Evolutionary conservation across 352 stramenopile genomes (phyloP).

Genomic region (Globisporangium sylvaticum): DNA sequence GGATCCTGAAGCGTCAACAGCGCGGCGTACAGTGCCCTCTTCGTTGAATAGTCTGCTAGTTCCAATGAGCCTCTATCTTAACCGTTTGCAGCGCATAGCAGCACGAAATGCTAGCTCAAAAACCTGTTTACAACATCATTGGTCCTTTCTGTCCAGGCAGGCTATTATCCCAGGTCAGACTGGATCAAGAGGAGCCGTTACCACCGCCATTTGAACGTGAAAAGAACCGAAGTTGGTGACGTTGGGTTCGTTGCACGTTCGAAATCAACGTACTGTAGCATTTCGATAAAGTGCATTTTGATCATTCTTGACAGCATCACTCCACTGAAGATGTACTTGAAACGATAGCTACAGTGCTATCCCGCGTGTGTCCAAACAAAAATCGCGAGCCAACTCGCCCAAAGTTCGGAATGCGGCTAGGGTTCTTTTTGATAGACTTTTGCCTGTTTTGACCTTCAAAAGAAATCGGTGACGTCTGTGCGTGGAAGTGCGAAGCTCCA

Average conservation of each 20-base stretch:
- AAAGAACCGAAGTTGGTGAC: slow-evolving; percentile 11
- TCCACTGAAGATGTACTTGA: neutral
- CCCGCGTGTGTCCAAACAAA: slow-evolving; percentile 15
- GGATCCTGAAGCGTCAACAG: slow-evolving; percentile 18
- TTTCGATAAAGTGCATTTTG: neutral
- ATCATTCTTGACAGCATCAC: neutral
- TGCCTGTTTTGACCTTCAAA: slow-evolving; percentile 32
- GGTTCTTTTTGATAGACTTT: slow-evolving; percentile 12
- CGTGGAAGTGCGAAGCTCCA: slow-evolving; percentile 27
- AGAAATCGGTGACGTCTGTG: slow-evolving; percentile 40
- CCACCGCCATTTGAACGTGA: slow-evolving; percentile 8
- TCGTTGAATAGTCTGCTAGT: neutral
- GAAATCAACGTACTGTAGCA: neutral
- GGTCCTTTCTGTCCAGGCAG: too few relatives aligned
- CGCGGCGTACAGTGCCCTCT: neutral
- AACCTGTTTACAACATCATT: neutral
- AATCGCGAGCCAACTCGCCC: neutral
- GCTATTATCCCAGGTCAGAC: neutral
- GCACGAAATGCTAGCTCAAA: too few relatives aligned
- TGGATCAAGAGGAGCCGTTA: slow-evolving; percentile 10
- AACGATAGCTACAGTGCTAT: neutral
- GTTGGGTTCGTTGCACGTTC: slow-evolving; percentile 16
- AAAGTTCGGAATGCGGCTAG: neutral
- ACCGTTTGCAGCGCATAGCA: too few relatives aligned
- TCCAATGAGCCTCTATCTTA: neutral